Conservation (phyloP, 2,329 filamentous ascomycete genomes). For the Paraconiothyrium sp. region DNA sequence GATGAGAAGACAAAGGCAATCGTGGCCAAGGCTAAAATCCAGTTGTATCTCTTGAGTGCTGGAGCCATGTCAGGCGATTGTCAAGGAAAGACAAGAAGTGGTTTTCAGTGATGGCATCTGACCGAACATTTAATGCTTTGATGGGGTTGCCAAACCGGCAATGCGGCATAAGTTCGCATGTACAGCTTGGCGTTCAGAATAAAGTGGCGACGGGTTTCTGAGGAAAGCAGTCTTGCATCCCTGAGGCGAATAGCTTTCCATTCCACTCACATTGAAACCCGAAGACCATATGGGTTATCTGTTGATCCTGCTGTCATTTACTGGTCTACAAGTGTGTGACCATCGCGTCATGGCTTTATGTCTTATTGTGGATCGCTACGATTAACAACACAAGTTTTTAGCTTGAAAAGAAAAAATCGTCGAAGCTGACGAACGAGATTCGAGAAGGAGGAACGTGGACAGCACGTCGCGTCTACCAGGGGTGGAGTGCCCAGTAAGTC, state of each 20-base stretch:
- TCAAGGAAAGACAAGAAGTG: not conserved
- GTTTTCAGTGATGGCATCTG: not conserved
- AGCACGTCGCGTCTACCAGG: not conserved
- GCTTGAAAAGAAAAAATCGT: not conserved
- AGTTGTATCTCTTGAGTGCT: conserved; percentile 36
- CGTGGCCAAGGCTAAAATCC: conserved; percentile 46
- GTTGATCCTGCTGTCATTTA: not conserved
- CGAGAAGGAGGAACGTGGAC: conserved; percentile 10
- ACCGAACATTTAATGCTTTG: not conserved
- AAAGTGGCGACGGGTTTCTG: conserved; percentile 1
- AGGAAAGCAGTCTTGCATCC: not conserved
- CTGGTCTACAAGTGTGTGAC: not conserved
- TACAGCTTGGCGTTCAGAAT: conserved; percentile 3
- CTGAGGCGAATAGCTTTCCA: not conserved
- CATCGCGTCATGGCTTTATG: not conserved
- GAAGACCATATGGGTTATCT: not conserved
- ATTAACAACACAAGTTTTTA: not conserved
- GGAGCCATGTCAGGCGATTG: conserved; percentile 13
- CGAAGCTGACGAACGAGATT: conserved; percentile 4
- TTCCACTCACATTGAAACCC: not conserved
- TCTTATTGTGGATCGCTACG: not conserved
- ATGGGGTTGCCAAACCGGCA: not conserved
- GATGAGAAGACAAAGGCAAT: conserved; percentile 44
- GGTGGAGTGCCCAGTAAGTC: conserved; percentile 10
- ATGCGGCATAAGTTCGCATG: not conserved